phyloP scores from a whole-genome alignment of 768 basidiomycete species.

The Pleurotus tuoliensis region DNA sequence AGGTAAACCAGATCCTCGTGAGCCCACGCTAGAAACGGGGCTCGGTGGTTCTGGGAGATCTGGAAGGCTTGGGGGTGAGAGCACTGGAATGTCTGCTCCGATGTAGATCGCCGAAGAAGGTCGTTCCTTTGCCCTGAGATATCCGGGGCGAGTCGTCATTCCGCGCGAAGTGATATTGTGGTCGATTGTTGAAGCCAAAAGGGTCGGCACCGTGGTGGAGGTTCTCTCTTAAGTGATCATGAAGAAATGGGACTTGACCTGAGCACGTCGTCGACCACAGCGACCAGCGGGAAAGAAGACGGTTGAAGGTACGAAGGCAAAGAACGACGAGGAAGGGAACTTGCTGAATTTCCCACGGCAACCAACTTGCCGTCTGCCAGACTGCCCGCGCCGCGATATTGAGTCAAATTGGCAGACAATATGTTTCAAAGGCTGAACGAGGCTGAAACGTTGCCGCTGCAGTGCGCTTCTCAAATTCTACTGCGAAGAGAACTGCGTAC shows the following conservation, averaged over 20 bases:
- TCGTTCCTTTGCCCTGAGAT: constrained; percentile 39
- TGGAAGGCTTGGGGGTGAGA: constrained; percentile 45
- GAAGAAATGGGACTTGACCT: not conserved
- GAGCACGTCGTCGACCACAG: constrained; percentile 14
- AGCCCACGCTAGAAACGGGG: constrained; percentile 42
- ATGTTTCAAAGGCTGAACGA: no score
- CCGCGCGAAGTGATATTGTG: constrained; percentile 5
- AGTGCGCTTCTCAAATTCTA: no score
- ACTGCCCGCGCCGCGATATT: no score
- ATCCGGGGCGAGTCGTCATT: constrained; percentile 50
- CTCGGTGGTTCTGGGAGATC: constrained; percentile 74
- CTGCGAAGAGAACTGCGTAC: no score
- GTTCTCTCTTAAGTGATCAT: no score
- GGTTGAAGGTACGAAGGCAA: not conserved
- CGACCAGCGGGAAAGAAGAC: constrained; percentile 10
- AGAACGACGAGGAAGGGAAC: not conserved
- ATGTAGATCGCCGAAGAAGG: constrained; percentile 63
- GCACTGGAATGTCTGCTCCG: constrained; percentile 34
- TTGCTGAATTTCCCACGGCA: not conserved
- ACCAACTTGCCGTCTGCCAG: not conserved
- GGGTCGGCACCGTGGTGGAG: not conserved
- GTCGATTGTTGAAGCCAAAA: not conserved
- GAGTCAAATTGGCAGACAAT: no score
- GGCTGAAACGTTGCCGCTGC: no score
- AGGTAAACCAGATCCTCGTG: constrained; percentile 63